phyloP scores from a whole-genome alignment of 139 green algal species.

The Parachlorella kessleri region DNA sequence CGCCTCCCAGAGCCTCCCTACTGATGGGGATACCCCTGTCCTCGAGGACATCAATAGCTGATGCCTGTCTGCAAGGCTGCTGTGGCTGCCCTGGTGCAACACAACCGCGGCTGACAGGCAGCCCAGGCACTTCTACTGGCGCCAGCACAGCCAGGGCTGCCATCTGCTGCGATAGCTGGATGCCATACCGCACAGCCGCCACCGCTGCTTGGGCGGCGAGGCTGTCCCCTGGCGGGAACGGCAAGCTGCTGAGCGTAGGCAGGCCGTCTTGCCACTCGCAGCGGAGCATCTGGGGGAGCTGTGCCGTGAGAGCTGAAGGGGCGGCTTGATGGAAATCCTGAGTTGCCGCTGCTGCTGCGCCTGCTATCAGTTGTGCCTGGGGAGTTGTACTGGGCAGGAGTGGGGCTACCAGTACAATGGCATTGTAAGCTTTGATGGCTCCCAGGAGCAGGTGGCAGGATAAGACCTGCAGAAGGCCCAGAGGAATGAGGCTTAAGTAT shows the following conservation, averaged over 20 bases:
- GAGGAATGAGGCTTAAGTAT: neutral
- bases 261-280: conserved; percentile 27
- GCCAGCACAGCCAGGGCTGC: too few relatives aligned
- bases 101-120: too few relatives aligned
- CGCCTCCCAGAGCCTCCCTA: too few relatives aligned
- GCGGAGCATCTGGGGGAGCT: conserved; percentile 36
- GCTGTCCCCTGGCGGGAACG: neutral
- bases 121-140: too few relatives aligned
- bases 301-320: neutral
- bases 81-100: too few relatives aligned
- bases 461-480: conserved; percentile 48
- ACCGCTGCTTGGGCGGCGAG: conserved; percentile 7
- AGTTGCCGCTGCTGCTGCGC: conserved; percentile 6
- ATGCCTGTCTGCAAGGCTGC: too few relatives aligned
- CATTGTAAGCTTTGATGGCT: conserved; percentile 50
- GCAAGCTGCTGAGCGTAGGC: conserved; percentile 5
- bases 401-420: conserved; percentile 39
- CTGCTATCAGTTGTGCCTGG: neutral
- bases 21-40: too few relatives aligned
- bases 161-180: neutral
- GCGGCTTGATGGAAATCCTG: neutral
- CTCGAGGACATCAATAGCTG: too few relatives aligned
- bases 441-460: conserved; percentile 44
- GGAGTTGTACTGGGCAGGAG: conserved; percentile 29
- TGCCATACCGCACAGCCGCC: neutral